These are phyloP conservation scores for Lathyrus tuberosus DNA, from an alignment of 306 rosid species.

Conservation along the genomic window DNA sequence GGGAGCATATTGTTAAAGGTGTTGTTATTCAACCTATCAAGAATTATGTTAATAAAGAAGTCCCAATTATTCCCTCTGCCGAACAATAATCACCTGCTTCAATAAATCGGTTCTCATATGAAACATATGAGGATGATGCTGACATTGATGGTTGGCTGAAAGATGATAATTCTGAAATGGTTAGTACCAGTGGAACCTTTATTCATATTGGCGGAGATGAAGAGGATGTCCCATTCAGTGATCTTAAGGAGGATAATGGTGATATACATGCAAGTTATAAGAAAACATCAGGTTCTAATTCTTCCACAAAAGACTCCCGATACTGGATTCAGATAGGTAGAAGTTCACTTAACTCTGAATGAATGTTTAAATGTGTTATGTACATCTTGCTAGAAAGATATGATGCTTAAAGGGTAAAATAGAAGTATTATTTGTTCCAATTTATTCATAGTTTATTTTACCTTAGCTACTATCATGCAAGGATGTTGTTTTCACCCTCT, in stretches of 20 bases:
- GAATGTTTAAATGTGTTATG: background rate
- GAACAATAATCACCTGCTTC: conserved; percentile 48
- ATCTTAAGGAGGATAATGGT: conserved; percentile 88
- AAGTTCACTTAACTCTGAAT: conserved; percentile 63
- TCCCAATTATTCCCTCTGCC: conserved; percentile 38
- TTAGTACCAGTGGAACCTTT: conserved; percentile 63
- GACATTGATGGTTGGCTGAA: conserved; percentile 96
- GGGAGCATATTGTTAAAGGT: conserved; percentile 59
- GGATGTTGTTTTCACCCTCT: conserved; percentile 7
- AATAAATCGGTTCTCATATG: conserved; percentile 50
- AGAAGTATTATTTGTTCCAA: conserved; percentile 2
- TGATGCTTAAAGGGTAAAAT: background rate
- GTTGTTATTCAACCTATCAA: conserved; percentile 56
- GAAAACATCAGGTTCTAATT: conserved; percentile 79
- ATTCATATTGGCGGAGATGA: conserved; percentile 65
- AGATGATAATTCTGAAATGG: conserved; percentile 76
- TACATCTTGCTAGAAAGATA: background rate
- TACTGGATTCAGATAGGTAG: conserved; percentile 89
- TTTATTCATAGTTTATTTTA: background rate
- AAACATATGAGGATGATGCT: conserved; percentile 74
- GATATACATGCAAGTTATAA: conserved; percentile 56
- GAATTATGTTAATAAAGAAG: conserved; percentile 63
- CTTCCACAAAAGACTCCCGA: conserved; percentile 81
- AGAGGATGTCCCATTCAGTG: conserved; percentile 94
- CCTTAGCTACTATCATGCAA: conserved; percentile 14